Evolutionary conservation across 2,329 filamentous ascomycete genomes (phyloP).

Genomic region (Ampelomyces quisqualis): DNA sequence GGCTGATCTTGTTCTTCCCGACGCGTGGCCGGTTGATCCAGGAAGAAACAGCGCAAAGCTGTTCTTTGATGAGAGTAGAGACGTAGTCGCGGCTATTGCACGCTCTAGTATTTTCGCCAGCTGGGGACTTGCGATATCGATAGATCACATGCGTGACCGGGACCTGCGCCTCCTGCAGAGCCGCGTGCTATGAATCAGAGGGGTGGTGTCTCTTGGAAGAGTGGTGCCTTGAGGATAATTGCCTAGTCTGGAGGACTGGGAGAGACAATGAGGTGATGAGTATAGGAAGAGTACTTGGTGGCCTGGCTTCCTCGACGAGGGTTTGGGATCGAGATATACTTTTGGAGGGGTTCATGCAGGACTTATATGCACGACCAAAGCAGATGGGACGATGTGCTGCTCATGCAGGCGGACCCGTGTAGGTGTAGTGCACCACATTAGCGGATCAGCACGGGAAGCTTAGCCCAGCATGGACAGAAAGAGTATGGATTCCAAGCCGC

Average conservation of each 20-base stretch:
- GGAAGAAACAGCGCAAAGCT: constrained; percentile 22
- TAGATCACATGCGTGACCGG: constrained; percentile 35
- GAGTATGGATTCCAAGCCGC: constrained; percentile 32
- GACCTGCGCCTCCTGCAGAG: constrained; percentile 28
- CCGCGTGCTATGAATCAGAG: constrained; percentile 19
- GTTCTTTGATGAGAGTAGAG: constrained; percentile 14
- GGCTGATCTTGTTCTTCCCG: constrained; percentile 24
- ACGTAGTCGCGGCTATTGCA: constrained; percentile 16
- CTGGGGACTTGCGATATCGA: constrained; percentile 15
- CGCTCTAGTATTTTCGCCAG: constrained; percentile 23
- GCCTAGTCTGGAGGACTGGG: constrained; percentile 21
- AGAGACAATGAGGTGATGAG: constrained; percentile 15
- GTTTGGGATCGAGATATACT: constrained; percentile 18
- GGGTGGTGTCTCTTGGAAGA: constrained; percentile 15
- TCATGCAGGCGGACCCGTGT: constrained; percentile 22
- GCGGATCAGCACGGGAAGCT: constrained; percentile 41
- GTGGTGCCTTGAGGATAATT: constrained; percentile 33
- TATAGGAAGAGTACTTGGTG: constrained; percentile 10
- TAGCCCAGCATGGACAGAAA: constrained; percentile 36
- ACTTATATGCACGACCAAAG: constrained; percentile 33
- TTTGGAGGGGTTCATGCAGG: constrained; percentile 26
- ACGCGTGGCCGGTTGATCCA: constrained; percentile 35
- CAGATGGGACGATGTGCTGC: constrained; percentile 18
- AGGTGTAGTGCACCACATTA: constrained; percentile 36
- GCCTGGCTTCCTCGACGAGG: constrained; percentile 24